Conservation (phyloP, 805 yeast genomes). For the Myxozyma melibiosi region DNA sequence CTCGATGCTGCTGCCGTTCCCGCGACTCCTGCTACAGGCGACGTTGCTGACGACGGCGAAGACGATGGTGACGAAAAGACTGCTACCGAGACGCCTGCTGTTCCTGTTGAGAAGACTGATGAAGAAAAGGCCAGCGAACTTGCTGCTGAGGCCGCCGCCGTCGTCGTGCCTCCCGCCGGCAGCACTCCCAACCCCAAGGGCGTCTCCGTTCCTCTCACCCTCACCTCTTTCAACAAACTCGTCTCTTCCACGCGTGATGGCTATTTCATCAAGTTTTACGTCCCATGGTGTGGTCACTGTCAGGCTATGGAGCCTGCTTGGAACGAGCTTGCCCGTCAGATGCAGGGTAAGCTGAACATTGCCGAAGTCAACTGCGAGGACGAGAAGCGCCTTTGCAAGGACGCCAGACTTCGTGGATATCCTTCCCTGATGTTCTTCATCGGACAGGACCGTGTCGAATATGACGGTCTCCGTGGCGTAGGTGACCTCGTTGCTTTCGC, state of each 20-base stretch:
- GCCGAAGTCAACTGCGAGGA: slow-evolving; percentile 48
- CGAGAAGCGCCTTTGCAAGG: slow-evolving; percentile 41
- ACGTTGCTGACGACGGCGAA: slow-evolving; percentile 11
- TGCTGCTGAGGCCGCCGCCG: slow-evolving; percentile 13
- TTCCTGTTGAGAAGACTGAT: slow-evolving; percentile 13
- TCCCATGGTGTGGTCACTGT: slow-evolving; percentile 48
- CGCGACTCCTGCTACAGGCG: slow-evolving; percentile 4
- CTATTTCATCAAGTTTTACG: slow-evolving; percentile 48
- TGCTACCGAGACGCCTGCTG: not conserved
- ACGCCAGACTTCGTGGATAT: slow-evolving; percentile 39
- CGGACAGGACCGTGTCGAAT: slow-evolving; percentile 38
- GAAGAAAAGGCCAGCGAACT: slow-evolving; percentile 17
- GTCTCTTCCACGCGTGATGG: slow-evolving; percentile 41
- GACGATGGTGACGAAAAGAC: slow-evolving; percentile 1
- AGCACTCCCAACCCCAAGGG: slow-evolving; percentile 43
- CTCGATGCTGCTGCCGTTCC: slow-evolving; percentile 2
- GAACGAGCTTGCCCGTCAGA: slow-evolving; percentile 41
- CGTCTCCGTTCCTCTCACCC: slow-evolving; percentile 38
- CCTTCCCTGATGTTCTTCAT: slow-evolving; percentile 38
- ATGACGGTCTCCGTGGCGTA: slow-evolving; percentile 41
- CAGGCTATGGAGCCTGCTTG: slow-evolving; percentile 43
- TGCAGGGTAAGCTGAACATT: slow-evolving; percentile 42
- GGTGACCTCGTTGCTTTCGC: slow-evolving; percentile 44
- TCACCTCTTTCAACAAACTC: slow-evolving; percentile 36
- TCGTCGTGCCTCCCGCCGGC: slow-evolving; percentile 6